Percentiles rank a stretch among this genome's conserved stretches.
Conservation (phyloP, 2,329 filamentous ascomycete species). For the Teratosphaeria destructans region DNA sequence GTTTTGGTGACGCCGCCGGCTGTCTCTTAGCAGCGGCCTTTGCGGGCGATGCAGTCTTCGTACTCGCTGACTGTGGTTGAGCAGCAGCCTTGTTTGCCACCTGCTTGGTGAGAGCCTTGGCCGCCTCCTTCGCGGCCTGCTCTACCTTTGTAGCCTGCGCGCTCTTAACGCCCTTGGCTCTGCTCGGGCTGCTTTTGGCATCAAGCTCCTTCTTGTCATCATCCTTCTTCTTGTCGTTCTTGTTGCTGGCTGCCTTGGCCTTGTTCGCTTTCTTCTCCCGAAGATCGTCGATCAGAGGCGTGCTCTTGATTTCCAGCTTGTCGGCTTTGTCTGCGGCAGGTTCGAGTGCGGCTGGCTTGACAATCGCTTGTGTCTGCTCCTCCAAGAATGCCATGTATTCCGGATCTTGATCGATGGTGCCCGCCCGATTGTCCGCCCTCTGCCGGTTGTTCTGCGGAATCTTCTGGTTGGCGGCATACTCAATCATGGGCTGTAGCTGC, state of each 20-base stretch:
- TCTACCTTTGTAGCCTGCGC: slow-evolving; percentile 21
- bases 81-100: slow-evolving; percentile 18
- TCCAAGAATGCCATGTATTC: slow-evolving; percentile 93
- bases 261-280: slow-evolving; percentile 83
- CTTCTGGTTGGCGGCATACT: slow-evolving; percentile 76
- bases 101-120: slow-evolving; percentile 46
- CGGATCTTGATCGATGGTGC: slow-evolving; percentile 90
- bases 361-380: slow-evolving; percentile 64
- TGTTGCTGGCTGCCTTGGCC: slow-evolving; percentile 45
- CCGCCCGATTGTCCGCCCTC: slow-evolving; percentile 73
- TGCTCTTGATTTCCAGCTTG: slow-evolving; percentile 56
- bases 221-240: slow-evolving; percentile 50
- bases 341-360: slow-evolving; percentile 42
- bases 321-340: slow-evolving; percentile 39
- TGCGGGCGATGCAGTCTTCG: slow-evolving; percentile 25
- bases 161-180: slow-evolving; percentile 25
- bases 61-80: slow-evolving; percentile 1
- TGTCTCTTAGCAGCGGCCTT: slow-evolving; percentile 14
- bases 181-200: slow-evolving; percentile 10
- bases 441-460: slow-evolving; percentile 57
- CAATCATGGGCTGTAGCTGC: slow-evolving; percentile 62
- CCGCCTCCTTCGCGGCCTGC: slow-evolving; percentile 38
- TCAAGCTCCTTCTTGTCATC: slow-evolving; percentile 27
- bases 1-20: slow-evolving; percentile 13
- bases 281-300: slow-evolving; percentile 80